phyloP scores from a whole-genome alignment of 495 filamentous ascomycete species.

The Pyrenopolyporus hunteri region DNA sequence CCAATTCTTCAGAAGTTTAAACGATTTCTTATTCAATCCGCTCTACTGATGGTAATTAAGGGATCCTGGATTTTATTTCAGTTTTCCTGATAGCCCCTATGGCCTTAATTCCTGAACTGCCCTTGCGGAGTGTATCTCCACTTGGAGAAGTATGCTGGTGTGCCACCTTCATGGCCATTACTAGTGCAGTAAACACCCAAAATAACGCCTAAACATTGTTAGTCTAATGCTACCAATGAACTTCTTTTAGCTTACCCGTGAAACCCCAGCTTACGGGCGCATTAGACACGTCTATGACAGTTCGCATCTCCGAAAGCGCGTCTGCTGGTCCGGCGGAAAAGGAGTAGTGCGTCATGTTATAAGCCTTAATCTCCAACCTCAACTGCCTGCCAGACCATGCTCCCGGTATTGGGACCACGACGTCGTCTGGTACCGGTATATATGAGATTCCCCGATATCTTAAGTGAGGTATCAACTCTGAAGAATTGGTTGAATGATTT shows the following conservation, averaged over 20 bases:
- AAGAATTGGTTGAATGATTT: conserved; percentile 8
- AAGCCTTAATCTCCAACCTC: conserved; percentile 52
- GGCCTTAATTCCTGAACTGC: conserved; percentile 46
- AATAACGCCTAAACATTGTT: conserved; percentile 40
- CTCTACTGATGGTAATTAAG: too few species aligned
- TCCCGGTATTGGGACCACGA: conserved; percentile 39
- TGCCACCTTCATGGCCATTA: conserved; percentile 52
- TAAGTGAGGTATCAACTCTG: conserved; percentile 42
- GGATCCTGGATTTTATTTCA: conserved; percentile 19
- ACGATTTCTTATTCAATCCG: too few species aligned
- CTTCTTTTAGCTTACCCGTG: conserved; percentile 44
- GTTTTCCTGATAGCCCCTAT: neutral
- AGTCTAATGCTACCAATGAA: conserved; percentile 11
- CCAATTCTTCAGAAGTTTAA: too few species aligned
- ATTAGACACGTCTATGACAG: conserved; percentile 48
- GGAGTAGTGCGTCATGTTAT: conserved; percentile 53
- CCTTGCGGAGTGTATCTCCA: conserved; percentile 54
- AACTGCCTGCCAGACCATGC: conserved; percentile 45
- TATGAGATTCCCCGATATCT: conserved; percentile 50
- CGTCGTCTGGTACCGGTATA: conserved; percentile 40
- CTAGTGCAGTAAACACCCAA: conserved; percentile 60
- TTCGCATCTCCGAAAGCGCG: conserved; percentile 38
- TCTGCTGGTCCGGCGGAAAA: conserved; percentile 51
- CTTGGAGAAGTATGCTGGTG: conserved; percentile 51
- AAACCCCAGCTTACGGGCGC: conserved; percentile 57